Evolutionary conservation across 78 protist species (phyloP).

Genomic region (Dictyostelium capitatum): DNA sequence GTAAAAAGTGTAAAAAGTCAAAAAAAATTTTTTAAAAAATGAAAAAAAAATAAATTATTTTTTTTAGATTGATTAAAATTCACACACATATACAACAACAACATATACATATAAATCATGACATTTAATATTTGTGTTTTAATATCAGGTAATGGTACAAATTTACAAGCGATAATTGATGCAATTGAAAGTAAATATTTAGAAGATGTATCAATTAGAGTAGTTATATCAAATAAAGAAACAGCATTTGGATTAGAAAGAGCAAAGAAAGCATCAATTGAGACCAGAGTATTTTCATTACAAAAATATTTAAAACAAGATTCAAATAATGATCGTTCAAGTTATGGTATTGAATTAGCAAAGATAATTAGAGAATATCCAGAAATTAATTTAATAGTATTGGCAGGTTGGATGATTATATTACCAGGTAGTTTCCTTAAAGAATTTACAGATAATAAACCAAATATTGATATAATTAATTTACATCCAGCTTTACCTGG

Average conservation of each 20-base stretch:
- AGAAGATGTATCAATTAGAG: slow-evolving; percentile 33
- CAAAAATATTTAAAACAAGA: slow-evolving; percentile 41
- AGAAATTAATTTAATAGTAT: slow-evolving; percentile 75
- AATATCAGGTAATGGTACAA: slow-evolving; percentile 86
- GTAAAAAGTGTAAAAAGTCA: background rate
- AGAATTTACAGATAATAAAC: slow-evolving; percentile 29
- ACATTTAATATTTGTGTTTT: slow-evolving; percentile 76
- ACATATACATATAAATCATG: background rate
- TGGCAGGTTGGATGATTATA: slow-evolving; percentile 92
- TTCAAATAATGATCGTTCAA: slow-evolving; percentile 1
- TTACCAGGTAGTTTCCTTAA: slow-evolving; percentile 69
- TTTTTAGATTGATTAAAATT: background rate
- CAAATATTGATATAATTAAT: slow-evolving; percentile 81
- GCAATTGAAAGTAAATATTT: slow-evolving; percentile 27
- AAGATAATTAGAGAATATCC: slow-evolving; percentile 9
- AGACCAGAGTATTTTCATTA: slow-evolving; percentile 70
- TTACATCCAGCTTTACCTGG: slow-evolving; percentile 92
- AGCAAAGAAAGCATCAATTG: slow-evolving; percentile 76
- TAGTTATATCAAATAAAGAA: slow-evolving; percentile 79
- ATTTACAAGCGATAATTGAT: slow-evolving; percentile 90
- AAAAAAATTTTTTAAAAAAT: background rate
- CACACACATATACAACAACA: background rate
- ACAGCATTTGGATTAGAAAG: slow-evolving; percentile 86
- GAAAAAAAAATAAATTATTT: background rate
- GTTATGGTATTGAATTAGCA: slow-evolving; percentile 65